Evolutionary conservation across 257 asterid species (phyloP).

Genomic region (Fraxinus anomala): DNA sequence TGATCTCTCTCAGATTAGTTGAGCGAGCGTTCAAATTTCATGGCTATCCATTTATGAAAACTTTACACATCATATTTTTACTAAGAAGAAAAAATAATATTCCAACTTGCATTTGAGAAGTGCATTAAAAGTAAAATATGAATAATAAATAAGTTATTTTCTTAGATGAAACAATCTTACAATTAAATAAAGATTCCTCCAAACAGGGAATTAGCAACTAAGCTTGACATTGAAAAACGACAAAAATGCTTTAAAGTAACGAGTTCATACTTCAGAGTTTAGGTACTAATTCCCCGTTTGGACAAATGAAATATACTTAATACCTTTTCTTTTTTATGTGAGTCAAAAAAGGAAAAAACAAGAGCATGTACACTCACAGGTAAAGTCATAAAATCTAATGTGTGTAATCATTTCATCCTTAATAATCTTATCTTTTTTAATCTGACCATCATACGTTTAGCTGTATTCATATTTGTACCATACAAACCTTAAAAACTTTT

Average conservation of each 20-base stretch:
- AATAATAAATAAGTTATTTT: too few species aligned
- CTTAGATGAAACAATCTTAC: background rate
- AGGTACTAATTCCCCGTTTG: background rate
- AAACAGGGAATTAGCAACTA: background rate
- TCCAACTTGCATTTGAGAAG: background rate
- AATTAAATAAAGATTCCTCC: background rate
- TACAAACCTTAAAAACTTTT: background rate
- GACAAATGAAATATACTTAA: background rate
- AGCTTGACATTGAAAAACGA: background rate
- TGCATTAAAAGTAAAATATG: too few species aligned
- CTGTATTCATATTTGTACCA: background rate
- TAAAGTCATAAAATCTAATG: constrained; percentile 30
- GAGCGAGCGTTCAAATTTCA: background rate
- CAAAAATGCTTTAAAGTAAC: background rate
- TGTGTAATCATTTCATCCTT: constrained; percentile 41
- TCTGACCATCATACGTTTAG: background rate
- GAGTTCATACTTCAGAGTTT: constrained; percentile 4
- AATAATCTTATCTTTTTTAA: constrained; percentile 13
- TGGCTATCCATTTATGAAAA: background rate
- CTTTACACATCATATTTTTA: too few species aligned
- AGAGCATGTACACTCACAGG: constrained; percentile 41
- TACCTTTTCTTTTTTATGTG: constrained; percentile 23
- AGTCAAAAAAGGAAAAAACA: constrained; percentile 49
- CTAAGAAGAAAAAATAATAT: too few species aligned
- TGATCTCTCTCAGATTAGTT: background rate